Evolutionary conservation across 1,284 basidiomycete genomes (phyloP), one percentile per base, ranked within the genome.

Genomic region (Ganoderma resinaceum): DNA sequence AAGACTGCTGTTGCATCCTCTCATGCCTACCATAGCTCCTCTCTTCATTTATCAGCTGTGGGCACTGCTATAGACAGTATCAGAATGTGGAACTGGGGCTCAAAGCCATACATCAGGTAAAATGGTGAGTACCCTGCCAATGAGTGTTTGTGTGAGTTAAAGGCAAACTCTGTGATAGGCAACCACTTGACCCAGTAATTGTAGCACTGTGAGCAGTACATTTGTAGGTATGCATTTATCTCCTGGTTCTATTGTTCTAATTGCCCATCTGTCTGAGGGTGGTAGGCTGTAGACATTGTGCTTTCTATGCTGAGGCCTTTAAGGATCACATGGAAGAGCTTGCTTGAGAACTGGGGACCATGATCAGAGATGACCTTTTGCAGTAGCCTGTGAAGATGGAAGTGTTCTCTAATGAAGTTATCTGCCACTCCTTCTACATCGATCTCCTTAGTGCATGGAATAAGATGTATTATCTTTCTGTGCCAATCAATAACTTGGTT

Each of bases 281-380:
- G 76, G 52, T 76, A 79, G 0, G 76, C 74, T 0, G 77, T 79
- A 20, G 72, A 74, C 5, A 60, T 65, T 40, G 66, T 62, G 11
- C 64, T 43, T 26, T 66, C 6, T 20, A 71, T 61, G 8, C 67
- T 65, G 3, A 70, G 58, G 38, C 65, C 65, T 38, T 61, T 40
- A 29, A 65, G 65, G 3, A 70, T 57, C 23, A 63, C 66, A 29
- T 23, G 20, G 18, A 43, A 65, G 55, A 70, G 60, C 23, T 67
- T 61, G 31, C n/a, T n/a, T n/a, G n/a, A n/a, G n/a, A n/a, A n/a
- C n/a, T n/a, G n/a, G 66, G 73, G 53, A 5, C 35, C 35, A 35
- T 77, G 3, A 55, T 82, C 82, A 26, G 76, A 80, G 20, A 80
- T 77, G 8, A 82, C 74, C 8, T 73, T 61, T 11, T 72, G 52